Evolutionary conservation across 192 early-diverging fungal species (phyloP).

Genomic region (Entomortierella chlamydospora): DNA sequence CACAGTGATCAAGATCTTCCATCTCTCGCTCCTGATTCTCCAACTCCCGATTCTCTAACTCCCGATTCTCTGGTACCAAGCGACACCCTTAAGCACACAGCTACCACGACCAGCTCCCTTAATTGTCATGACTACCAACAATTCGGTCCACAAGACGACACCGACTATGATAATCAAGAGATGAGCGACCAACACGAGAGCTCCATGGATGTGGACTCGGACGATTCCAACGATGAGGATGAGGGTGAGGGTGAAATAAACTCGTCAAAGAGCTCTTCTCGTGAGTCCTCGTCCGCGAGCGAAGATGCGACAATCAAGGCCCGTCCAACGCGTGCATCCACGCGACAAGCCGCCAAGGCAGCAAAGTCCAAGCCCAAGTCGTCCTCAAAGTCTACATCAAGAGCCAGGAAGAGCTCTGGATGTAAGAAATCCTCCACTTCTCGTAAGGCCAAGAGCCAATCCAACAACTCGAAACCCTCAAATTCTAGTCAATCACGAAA

Average conservation of each 20-base stretch:
- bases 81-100: constrained; percentile 7
- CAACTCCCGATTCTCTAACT: constrained; percentile 15
- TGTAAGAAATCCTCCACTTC: background rate
- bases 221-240: constrained; percentile 17
- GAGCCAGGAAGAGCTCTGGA: background rate
- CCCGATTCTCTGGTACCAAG: constrained; percentile 26
- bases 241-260: constrained; percentile 6
- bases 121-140: no score
- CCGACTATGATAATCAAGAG: constrained; percentile 4
- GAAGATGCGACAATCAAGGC: background rate
- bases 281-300: constrained; percentile 11
- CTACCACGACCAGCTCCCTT: background rate
- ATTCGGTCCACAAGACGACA: background rate
- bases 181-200: constrained; percentile 35
- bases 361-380: background rate
- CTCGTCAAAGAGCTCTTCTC: constrained; percentile 11
- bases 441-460: background rate
- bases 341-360: constrained; percentile 10
- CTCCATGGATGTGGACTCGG: constrained; percentile 38
- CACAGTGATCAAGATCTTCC: constrained; percentile 44
- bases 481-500: constrained; percentile 15
- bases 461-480: background rate
- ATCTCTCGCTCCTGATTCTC: constrained; percentile 28
- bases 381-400: constrained; percentile 6
- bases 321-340: constrained; percentile 5